A percentile compares a stretch with the other conserved stretches of the same genome.
Conservation (phyloP, 2,329 filamentous ascomycete genomes). For the Raffaelea arxii region DNA sequence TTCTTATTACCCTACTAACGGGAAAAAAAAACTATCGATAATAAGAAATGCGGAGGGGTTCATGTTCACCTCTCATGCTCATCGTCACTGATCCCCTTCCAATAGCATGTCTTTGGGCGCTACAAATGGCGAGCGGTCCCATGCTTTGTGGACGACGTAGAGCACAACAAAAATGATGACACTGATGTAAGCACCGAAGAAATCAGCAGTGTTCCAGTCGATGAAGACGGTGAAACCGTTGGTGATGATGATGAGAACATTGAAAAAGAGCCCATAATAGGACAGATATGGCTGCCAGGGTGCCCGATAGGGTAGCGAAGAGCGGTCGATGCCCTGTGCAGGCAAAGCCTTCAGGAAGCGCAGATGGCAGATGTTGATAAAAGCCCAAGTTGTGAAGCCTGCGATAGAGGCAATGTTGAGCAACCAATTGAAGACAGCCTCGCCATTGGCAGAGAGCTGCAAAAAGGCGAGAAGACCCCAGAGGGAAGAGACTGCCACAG, state of each 20-base stretch:
- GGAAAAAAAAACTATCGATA: too few species aligned
- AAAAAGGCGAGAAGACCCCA: conserved; percentile 59
- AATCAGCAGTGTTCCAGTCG: conserved; percentile 46
- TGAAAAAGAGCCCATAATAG: conserved; percentile 58
- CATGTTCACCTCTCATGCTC: too few species aligned
- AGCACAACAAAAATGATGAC: conserved; percentile 53
- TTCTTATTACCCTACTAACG: too few species aligned
- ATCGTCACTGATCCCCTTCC: not conserved
- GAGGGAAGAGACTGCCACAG: conserved; percentile 45
- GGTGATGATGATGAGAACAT: conserved; percentile 52
- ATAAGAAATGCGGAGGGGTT: too few species aligned
- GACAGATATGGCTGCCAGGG: conserved; percentile 54
- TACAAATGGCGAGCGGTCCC: conserved; percentile 12
- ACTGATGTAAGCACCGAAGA: conserved; percentile 58
- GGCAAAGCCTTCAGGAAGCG: conserved; percentile 53
- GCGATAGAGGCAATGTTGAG: conserved; percentile 62
- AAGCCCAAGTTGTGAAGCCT: conserved; percentile 61
- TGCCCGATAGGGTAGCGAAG: conserved; percentile 49
- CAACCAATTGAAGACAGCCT: conserved; percentile 60
- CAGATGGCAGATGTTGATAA: conserved; percentile 54
- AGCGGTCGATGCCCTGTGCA: conserved; percentile 46
- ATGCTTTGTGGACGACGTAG: conserved; percentile 50
- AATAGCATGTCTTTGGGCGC: not conserved
- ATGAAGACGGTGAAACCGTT: conserved; percentile 63
- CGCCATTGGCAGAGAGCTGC: conserved; percentile 49